Evolutionary conservation across 2,329 filamentous ascomycete genomes (phyloP).

Genomic region (Diatrype stigma): DNA sequence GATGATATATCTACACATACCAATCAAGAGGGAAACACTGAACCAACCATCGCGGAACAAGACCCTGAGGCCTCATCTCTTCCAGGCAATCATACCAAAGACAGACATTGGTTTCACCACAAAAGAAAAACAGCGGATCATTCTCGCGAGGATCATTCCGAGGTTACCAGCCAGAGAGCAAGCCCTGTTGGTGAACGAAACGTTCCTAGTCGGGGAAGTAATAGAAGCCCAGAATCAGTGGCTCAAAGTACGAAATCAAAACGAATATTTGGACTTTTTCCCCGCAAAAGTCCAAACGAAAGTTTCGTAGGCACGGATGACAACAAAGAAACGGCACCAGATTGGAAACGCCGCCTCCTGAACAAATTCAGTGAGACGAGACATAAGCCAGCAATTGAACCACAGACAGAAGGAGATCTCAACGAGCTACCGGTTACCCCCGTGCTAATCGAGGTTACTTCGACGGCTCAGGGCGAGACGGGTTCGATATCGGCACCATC

Average conservation of each 20-base stretch:
- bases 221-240: constrained; percentile 20
- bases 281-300: neutral
- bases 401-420: constrained; percentile 11
- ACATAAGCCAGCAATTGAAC: constrained; percentile 9
- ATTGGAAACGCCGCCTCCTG: constrained; percentile 14
- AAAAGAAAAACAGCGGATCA: neutral
- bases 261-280: constrained; percentile 16
- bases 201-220: constrained; percentile 14
- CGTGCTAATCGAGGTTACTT: neutral
- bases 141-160: neutral
- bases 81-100: neutral
- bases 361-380: constrained; percentile 8
- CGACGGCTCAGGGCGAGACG: constrained; percentile 3
- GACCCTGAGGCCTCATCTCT: neutral
- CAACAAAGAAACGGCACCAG: constrained; percentile 7
- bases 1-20: neutral
- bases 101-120: constrained; percentile 1
- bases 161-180: neutral
- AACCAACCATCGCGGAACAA: neutral
- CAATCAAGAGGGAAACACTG: neutral
- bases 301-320: neutral
- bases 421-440: constrained; percentile 8
- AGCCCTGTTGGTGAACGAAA: constrained; percentile 16
- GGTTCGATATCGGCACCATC: constrained; percentile 6
- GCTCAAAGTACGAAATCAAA: constrained; percentile 19